These are phyloP conservation scores for Phytopythium helicoides DNA, from an alignment of 352 stramenopile species.

Conservation along the genomic window DNA sequence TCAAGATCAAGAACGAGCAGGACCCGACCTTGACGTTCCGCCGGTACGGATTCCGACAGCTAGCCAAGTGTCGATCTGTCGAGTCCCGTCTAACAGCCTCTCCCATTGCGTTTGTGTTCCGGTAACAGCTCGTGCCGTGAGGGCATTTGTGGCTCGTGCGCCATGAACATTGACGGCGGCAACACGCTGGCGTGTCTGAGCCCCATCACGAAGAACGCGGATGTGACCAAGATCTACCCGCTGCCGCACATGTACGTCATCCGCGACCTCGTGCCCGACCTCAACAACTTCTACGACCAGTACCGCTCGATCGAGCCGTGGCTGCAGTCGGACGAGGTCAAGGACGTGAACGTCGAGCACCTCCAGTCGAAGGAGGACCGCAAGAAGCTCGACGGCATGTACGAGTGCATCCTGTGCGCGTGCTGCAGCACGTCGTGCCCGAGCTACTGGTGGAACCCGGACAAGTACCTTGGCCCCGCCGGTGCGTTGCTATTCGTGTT, in stretches of 20 bases:
- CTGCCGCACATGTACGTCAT: constrained; percentile 99
- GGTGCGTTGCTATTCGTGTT: constrained; percentile 33
- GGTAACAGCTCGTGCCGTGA: constrained; percentile 94
- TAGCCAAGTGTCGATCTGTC: not conserved
- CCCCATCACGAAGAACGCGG: constrained; percentile 94
- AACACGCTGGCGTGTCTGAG: constrained; percentile 98
- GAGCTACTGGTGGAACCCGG: constrained; percentile 99
- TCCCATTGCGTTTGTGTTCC: no score
- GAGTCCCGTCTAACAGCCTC: constrained; percentile 1
- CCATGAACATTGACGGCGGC: constrained; percentile 99
- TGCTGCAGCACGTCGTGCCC: constrained; percentile 99
- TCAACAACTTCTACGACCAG: constrained; percentile 99
- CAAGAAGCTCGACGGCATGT: constrained; percentile 99
- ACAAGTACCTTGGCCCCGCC: constrained; percentile 93
- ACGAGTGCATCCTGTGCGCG: constrained; percentile 99
- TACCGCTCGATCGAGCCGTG: constrained; percentile 99
- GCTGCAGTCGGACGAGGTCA: constrained; percentile 93
- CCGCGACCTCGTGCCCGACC: constrained; percentile 98
- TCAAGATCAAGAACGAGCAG: constrained; percentile 99
- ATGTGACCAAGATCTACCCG: constrained; percentile 97
- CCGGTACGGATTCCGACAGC: constrained; percentile 32
- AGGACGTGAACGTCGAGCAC: constrained; percentile 86
- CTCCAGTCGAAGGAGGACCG: constrained; percentile 94
- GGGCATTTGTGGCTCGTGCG: constrained; percentile 99
- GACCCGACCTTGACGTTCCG: constrained; percentile 98